Base-by-base conservation (phyloP, 2,329 filamentous ascomycete species). In the Colletotrichum sp. region DNA sequence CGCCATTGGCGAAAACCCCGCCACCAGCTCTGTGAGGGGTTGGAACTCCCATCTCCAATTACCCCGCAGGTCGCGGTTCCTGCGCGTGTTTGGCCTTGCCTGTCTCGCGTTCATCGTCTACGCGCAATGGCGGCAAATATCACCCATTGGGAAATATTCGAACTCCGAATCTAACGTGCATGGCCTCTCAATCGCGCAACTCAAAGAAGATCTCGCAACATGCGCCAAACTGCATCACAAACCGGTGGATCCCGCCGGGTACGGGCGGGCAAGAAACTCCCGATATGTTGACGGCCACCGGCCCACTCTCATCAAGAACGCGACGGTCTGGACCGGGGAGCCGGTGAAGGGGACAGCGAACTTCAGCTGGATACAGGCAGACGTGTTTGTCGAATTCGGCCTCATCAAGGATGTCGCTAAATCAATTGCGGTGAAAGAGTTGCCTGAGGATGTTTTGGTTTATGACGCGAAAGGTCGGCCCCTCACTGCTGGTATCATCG, bases 401-500 rank as follows among this genome's bases (percentile, higher is more conserved):
- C 87, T 94, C 6, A 92, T 94, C 79, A 86, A 88, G 78, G 83
- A 84, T 13, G 90, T 94, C 12, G 84, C 84, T 30, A 63, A 82
- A 3, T 80, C 83, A 21, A 90, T 92, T 48, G 80, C 84, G 0
- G 67, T 81, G 10, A 79, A 81, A 3, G 81, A 83, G 0, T 79
- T 93, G 24, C 84, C 90, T 2, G 79, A 86, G 2, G 86, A 90
- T 65, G 87, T 86, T 1, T 76, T 89, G 4, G 79, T 92, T 7
- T 93, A 88, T 80, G 86, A 94, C 67, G 92, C 91, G 5, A 81
- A 87, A 21, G 92, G 93, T 1, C 88, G 91, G 3, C 91, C 88
- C 71, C 84, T 94, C n/a, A 94, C 93, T 0, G 87, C 88, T 8
- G 93, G 93, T 10, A 92, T 94, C 78, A 91, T 94, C 65, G 93